Conservation (phyloP, 2,329 filamentous ascomycete species). For the Davidsoniella neocaledoniae region DNA sequence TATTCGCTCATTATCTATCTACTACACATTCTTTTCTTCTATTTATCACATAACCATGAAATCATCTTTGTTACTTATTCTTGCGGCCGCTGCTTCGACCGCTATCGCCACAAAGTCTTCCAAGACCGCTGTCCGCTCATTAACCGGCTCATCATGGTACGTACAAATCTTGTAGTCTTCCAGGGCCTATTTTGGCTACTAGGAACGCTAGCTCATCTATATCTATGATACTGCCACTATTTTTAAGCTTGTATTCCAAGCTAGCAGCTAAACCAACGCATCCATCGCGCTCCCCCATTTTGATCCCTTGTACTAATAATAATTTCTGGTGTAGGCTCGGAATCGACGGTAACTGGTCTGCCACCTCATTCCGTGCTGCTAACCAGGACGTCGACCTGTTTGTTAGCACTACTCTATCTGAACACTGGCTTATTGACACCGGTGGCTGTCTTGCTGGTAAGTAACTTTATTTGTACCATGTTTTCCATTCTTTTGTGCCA, state of each 20-base stretch:
- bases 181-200: no score
- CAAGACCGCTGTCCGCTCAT: conserved; percentile 3
- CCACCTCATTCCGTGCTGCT: conserved; percentile 44
- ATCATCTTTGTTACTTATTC: background rate
- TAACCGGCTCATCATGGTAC: conserved; percentile 11
- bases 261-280: background rate
- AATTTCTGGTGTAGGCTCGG: conserved; percentile 31
- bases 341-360: conserved; percentile 56
- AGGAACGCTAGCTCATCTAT: background rate
- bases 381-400: conserved; percentile 24
- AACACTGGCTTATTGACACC: conserved; percentile 51
- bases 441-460: conserved; percentile 36
- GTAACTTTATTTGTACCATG: conserved; percentile 14
- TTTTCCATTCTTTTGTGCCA: background rate
- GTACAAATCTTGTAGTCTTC: background rate
- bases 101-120: background rate
- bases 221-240: no score
- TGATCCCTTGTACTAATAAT: background rate
- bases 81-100: conserved; percentile 1
- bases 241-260: background rate
- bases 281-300: background rate
- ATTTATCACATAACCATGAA: conserved; percentile 4
- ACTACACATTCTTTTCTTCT: background rate
- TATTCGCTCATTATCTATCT: background rate
- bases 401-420: conserved; percentile 51